phyloP scores from a whole-genome alignment of 805 yeast genomes.

The Priceomyces haplophilus region DNA sequence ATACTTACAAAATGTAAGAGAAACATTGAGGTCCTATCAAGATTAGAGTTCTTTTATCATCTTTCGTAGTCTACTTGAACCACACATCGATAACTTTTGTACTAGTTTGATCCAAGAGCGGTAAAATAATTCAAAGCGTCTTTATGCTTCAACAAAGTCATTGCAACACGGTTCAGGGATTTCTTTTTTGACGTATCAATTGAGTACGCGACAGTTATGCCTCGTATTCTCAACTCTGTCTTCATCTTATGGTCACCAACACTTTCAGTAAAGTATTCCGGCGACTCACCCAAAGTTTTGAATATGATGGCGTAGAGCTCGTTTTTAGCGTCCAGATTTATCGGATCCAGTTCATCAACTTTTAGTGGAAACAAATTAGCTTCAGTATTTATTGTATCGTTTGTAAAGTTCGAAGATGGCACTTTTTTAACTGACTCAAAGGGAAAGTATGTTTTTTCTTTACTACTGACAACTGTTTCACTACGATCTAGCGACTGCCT shows the following conservation, averaged over 20 bases:
- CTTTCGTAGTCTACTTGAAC: too few species aligned
- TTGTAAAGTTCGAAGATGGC: not conserved
- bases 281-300: constrained; percentile 30
- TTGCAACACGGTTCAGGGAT: constrained; percentile 41
- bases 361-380: constrained; percentile 24
- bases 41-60: too few species aligned
- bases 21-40: too few species aligned
- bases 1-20: too few species aligned
- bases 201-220: constrained; percentile 28
- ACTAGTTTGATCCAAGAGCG: not conserved
- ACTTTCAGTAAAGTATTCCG: constrained; percentile 29
- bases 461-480: constrained; percentile 11
- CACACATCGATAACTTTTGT: too few species aligned
- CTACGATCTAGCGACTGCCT: constrained; percentile 35
- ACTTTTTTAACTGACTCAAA: too few species aligned
- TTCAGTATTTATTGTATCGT: too few species aligned
- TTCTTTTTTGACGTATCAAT: constrained; percentile 36
- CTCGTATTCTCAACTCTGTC: constrained; percentile 30
- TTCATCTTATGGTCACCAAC: constrained; percentile 21
- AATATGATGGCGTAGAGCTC: constrained; percentile 39
- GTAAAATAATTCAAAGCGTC: constrained; percentile 5
- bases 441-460: not conserved
- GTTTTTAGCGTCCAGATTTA: constrained; percentile 37
- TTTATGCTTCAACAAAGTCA: constrained; percentile 26
- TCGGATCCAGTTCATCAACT: constrained; percentile 16